A percentile compares a stretch with the other conserved stretches of the same genome.
These are phyloP conservation scores for Penicillium bialowiezense DNA, from an alignment of 495 filamentous ascomycete species.

Conservation along the genomic window DNA sequence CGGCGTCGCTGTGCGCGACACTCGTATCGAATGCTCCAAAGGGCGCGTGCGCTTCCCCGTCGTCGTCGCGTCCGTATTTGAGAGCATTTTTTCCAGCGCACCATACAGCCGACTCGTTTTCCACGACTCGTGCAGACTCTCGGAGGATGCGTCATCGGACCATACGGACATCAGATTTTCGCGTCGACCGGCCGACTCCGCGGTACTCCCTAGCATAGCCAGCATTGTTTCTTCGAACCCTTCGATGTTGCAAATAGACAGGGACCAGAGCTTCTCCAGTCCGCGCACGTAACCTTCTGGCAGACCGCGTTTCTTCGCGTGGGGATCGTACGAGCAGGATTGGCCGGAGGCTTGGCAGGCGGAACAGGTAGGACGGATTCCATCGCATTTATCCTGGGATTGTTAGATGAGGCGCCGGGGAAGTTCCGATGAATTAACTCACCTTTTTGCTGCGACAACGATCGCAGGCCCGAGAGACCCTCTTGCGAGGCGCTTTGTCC, in stretches of 20 bases:
- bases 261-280: conserved; percentile 45
- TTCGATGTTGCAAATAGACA: conserved; percentile 47
- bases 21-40: conserved; percentile 37
- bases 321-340: conserved; percentile 64
- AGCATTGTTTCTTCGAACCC: conserved; percentile 50
- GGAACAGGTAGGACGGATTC: conserved; percentile 59
- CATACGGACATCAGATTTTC: conserved; percentile 42
- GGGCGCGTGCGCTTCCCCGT: conserved; percentile 38
- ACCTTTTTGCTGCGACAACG: conserved; percentile 64
- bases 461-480: conserved; percentile 70
- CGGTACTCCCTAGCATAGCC: conserved; percentile 37
- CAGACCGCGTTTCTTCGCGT: conserved; percentile 66
- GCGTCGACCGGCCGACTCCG: conserved; percentile 32
- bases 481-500: conserved; percentile 50
- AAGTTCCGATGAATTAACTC: conserved; percentile 1
- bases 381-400: conserved; percentile 64
- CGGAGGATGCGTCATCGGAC: conserved; percentile 48
- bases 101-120: conserved; percentile 51
- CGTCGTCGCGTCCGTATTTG: conserved; percentile 30
- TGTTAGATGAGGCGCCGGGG: not conserved
- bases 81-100: conserved; percentile 55
- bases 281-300: conserved; percentile 49
- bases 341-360: conserved; percentile 61
- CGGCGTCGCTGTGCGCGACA: conserved; percentile 34
- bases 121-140: conserved; percentile 57